phyloP scores from a whole-genome alignment of 31 red algal species.

The Endocladia muricata region DNA sequence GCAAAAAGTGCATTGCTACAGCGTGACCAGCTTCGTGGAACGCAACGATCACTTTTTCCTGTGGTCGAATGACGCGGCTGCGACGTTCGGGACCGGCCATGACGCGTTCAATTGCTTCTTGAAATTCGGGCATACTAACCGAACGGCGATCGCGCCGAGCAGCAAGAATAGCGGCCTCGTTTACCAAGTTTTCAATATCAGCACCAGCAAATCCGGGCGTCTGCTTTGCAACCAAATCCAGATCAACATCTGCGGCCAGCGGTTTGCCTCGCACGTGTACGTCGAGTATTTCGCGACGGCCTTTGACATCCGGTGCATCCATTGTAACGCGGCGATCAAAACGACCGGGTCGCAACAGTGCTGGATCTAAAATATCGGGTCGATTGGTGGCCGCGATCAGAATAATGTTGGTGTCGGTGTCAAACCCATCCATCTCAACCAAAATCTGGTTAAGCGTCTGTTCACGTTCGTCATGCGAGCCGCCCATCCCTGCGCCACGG shows the following conservation, averaged over 20 bases:
- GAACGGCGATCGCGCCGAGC: conserved; percentile 68
- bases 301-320: conserved; percentile 97
- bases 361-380: conserved; percentile 95
- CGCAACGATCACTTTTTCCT: conserved; percentile 94
- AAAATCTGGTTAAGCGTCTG: conserved; percentile 97
- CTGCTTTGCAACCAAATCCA: conserved; percentile 71
- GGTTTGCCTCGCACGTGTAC: conserved; percentile 94
- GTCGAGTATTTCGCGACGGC: conserved; percentile 89
- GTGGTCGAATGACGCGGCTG: conserved; percentile 88
- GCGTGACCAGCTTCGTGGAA: conserved; percentile 99
- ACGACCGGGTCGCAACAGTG: conserved; percentile 94
- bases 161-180: conserved; percentile 97
- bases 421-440: conserved; percentile 99
- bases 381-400: conserved; percentile 98
- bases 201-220: conserved; percentile 99
- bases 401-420: conserved; percentile 74
- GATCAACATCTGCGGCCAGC: conserved; percentile 65
- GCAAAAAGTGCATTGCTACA: conserved; percentile 92
- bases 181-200: conserved; percentile 99
- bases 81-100: conserved; percentile 98
- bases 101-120: conserved; percentile 92
- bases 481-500: conserved; percentile 89
- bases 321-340: conserved; percentile 98
- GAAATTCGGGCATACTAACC: conserved; percentile 93
- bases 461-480: conserved; percentile 98